A percentile compares a stretch with the other conserved stretches of the same genome.
These are phyloP conservation scores for Sequoia sempervirens DNA, from an alignment of 75 land plant species.

Conservation along the genomic window DNA sequence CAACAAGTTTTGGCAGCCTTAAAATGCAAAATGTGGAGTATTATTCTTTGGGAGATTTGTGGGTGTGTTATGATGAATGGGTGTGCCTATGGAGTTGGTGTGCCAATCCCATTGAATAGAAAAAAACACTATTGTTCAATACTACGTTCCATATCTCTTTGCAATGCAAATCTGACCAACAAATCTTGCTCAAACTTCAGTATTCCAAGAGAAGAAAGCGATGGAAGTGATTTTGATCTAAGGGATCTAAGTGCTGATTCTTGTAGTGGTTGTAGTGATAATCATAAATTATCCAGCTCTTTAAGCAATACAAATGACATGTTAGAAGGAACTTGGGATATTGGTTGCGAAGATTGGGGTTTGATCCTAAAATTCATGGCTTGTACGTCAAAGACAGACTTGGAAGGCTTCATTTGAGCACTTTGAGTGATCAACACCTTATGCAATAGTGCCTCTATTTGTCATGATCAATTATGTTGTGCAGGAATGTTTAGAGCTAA, in stretches of 20 bases:
- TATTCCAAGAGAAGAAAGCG: conserved; percentile 22
- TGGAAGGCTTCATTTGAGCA: conserved; percentile 50
- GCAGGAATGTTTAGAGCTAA: conserved; percentile 27
- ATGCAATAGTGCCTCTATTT: conserved; percentile 62
- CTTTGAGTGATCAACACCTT: conserved; percentile 58
- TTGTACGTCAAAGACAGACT: conserved; percentile 17
- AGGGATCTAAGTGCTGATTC: conserved; percentile 21
- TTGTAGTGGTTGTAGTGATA: conserved; percentile 57
- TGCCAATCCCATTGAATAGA: conserved; percentile 39
- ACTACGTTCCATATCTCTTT: conserved; percentile 86
- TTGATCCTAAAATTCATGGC: conserved; percentile 20
- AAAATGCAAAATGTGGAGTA: conserved; percentile 47
- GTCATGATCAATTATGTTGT: conserved; percentile 62
- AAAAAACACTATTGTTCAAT: conserved; percentile 68
- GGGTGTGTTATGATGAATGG: conserved; percentile 81
- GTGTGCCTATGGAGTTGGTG: conserved; percentile 87
- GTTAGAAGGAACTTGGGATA: conserved; percentile 29
- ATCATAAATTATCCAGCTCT: conserved; percentile 42
- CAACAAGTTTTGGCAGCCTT: conserved; percentile 51
- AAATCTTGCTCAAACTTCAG: conserved; percentile 22
- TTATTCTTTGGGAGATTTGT: conserved; percentile 70
- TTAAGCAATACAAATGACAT: conserved; percentile 1
- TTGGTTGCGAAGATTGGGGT: conserved; percentile 18
- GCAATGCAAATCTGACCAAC: conserved; percentile 79
- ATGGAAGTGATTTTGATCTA: conserved; percentile 7